A percentile compares a stretch with the other conserved stretches of the same genome.
These are phyloP conservation scores for Flaveria ramosissima DNA, from an alignment of 129 eudicot genomes.

Conservation along the genomic window DNA sequence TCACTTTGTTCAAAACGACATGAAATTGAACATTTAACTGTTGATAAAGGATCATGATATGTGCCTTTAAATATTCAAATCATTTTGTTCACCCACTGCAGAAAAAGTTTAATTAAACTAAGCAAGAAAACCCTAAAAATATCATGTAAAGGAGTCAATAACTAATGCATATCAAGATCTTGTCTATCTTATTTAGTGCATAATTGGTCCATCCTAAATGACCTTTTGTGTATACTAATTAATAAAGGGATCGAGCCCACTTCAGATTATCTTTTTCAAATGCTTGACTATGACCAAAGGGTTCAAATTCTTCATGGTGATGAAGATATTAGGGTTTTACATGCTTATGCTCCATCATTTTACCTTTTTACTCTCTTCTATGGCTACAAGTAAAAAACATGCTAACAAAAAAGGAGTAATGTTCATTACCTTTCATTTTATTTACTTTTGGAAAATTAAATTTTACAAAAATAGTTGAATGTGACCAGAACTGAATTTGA, in stretches of 20 bases:
- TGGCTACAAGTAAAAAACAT: no score
- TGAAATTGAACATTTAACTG: slow-evolving; percentile 16
- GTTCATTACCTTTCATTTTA: no score
- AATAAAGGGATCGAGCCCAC: slow-evolving; percentile 23
- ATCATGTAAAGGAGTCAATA: slow-evolving; percentile 29
- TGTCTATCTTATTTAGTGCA: slow-evolving; percentile 30
- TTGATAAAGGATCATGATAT: slow-evolving; percentile 32
- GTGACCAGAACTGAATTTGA: no score
- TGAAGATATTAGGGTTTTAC: slow-evolving; percentile 30
- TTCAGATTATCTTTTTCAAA: slow-evolving; percentile 17
- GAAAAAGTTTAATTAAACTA: slow-evolving; percentile 18
- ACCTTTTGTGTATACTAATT: slow-evolving; percentile 30
- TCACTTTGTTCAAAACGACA: slow-evolving; percentile 25
- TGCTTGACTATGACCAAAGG: slow-evolving; percentile 34
- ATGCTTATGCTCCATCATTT: no score
- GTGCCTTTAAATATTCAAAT: slow-evolving; percentile 34
- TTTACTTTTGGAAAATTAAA: no score
- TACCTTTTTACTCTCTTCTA: no score
- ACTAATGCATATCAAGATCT: slow-evolving; percentile 28
- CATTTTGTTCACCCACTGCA: slow-evolving; percentile 24
- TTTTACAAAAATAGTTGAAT: no score
- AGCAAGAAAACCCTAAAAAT: slow-evolving; percentile 16
- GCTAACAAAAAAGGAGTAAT: no score
- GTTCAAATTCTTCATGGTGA: slow-evolving; percentile 30
- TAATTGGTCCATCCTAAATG: slow-evolving; percentile 25